Conservation (phyloP, 1,284 basidiomycete genomes). For the Puccinia polysora region DNA sequence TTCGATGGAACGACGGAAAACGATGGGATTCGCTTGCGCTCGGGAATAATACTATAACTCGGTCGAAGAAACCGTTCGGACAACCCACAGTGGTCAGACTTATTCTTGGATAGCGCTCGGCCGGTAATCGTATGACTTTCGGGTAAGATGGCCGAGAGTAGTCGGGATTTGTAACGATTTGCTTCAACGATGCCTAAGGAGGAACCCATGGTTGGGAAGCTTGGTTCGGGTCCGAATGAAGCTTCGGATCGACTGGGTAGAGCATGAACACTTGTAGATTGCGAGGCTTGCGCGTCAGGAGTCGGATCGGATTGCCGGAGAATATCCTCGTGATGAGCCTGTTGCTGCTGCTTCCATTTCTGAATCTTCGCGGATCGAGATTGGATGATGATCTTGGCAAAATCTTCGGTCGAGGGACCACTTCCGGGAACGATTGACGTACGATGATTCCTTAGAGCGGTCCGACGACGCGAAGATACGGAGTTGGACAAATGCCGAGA, state of each 20-base stretch:
- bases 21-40: slow-evolving; percentile 14
- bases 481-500: slow-evolving; percentile 33
- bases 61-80: slow-evolving; percentile 19
- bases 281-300: neutral
- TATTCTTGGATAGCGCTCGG: slow-evolving; percentile 1
- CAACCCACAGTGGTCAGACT: neutral
- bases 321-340: slow-evolving; percentile 1
- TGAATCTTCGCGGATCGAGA: slow-evolving; percentile 59
- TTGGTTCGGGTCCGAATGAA: neutral
- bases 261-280: neutral
- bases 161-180: neutral
- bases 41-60: neutral
- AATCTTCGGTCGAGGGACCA: slow-evolving; percentile 55
- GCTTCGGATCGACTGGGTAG: neutral
- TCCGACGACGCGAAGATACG: slow-evolving; percentile 21
- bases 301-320: neutral
- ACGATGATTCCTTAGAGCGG: slow-evolving; percentile 21
- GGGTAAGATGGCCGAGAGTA: neutral
- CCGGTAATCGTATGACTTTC: slow-evolving; percentile 8
- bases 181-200: slow-evolving; percentile 30
- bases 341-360: slow-evolving; percentile 54
- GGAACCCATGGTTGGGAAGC: neutral
- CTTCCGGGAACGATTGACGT: slow-evolving; percentile 40
- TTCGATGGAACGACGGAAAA: neutral
- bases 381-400: slow-evolving; percentile 59